Conservation (phyloP, 352 stramenopile genomes). For the Phytophthora colocasiae region DNA sequence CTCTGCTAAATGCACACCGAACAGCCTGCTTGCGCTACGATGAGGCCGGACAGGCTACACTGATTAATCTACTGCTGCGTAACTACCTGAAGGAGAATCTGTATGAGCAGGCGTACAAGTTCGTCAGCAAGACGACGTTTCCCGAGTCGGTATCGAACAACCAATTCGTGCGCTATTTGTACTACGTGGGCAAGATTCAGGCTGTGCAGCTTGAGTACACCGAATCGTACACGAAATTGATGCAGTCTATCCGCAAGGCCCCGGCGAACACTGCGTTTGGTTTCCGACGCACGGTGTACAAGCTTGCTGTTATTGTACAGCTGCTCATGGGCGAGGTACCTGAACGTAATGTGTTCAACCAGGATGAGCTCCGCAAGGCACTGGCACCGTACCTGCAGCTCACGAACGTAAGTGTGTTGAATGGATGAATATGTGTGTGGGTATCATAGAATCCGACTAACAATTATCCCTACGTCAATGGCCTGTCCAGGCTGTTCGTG, state of each 20-base stretch:
- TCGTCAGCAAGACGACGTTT: conserved; percentile 91
- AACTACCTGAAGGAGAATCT: conserved; percentile 92
- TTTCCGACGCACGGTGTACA: conserved; percentile 97
- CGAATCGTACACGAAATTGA: conserved; percentile 95
- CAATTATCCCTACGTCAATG: conserved; percentile 6
- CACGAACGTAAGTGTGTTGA: conserved; percentile 77
- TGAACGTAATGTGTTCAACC: conserved; percentile 94
- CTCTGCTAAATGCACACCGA: conserved; percentile 83
- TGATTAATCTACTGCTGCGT: conserved; percentile 92
- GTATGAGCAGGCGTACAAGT: conserved; percentile 94
- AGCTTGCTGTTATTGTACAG: conserved; percentile 97
- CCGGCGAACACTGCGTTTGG: conserved; percentile 96
- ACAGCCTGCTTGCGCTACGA: conserved; percentile 91
- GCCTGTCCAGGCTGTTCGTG: conserved; percentile 90
- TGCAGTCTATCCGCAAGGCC: conserved; percentile 97
- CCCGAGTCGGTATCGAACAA: conserved; percentile 97
- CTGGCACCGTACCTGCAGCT: conserved; percentile 96
- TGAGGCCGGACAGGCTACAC: conserved; percentile 90
- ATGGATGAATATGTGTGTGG: background rate
- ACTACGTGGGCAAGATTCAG: conserved; percentile 96
- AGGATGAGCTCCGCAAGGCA: conserved; percentile 88
- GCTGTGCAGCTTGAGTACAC: conserved; percentile 98
- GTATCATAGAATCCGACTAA: conserved; percentile 6
- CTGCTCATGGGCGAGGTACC: conserved; percentile 98
- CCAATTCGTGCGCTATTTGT: conserved; percentile 98